A percentile compares a stretch with the other conserved stretches of the same genome.
Evolutionary conservation across 2,329 filamentous ascomycete species (phyloP).

Genomic region (Curvularia sp.): DNA sequence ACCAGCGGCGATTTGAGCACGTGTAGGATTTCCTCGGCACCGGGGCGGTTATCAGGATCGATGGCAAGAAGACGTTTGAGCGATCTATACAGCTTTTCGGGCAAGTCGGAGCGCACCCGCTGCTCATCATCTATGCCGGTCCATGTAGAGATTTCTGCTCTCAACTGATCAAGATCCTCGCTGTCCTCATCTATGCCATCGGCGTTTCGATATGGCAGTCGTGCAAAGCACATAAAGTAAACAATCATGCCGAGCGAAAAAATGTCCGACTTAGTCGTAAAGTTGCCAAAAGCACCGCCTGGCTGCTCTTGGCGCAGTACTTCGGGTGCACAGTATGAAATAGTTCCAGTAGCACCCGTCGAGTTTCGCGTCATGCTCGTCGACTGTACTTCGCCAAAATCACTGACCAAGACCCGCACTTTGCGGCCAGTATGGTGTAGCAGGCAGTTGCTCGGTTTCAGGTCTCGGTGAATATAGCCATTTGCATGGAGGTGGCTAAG

Average conservation of each 20-base stretch:
- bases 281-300: constrained; percentile 82
- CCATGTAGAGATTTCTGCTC: constrained; percentile 87
- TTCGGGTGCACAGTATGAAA: constrained; percentile 96
- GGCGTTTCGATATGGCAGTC: constrained; percentile 82
- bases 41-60: constrained; percentile 77
- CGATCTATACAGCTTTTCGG: constrained; percentile 82
- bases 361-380: constrained; percentile 83
- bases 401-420: constrained; percentile 85
- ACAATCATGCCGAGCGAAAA: constrained; percentile 98
- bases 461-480: constrained; percentile 93
- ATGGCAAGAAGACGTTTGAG: constrained; percentile 81
- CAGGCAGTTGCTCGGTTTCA: constrained; percentile 96
- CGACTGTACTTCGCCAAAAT: constrained; percentile 95
- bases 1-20: constrained; percentile 73
- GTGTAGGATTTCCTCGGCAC: constrained; percentile 81
- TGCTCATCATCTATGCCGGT: constrained; percentile 82
- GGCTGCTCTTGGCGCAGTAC: constrained; percentile 72
- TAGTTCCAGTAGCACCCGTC: constrained; percentile 91
- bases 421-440: constrained; percentile 77
- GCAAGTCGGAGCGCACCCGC: constrained; percentile 78
- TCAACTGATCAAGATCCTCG: constrained; percentile 85
- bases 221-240: constrained; percentile 95
- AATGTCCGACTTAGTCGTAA: constrained; percentile 97
- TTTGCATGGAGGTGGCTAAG: constrained; percentile 87
- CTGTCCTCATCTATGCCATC: constrained; percentile 88